Evolutionary conservation across 2,329 filamentous ascomycete species (phyloP), one percentile per base, ranked within the genome.

Genomic region (Ophiostoma sp.): DNA sequence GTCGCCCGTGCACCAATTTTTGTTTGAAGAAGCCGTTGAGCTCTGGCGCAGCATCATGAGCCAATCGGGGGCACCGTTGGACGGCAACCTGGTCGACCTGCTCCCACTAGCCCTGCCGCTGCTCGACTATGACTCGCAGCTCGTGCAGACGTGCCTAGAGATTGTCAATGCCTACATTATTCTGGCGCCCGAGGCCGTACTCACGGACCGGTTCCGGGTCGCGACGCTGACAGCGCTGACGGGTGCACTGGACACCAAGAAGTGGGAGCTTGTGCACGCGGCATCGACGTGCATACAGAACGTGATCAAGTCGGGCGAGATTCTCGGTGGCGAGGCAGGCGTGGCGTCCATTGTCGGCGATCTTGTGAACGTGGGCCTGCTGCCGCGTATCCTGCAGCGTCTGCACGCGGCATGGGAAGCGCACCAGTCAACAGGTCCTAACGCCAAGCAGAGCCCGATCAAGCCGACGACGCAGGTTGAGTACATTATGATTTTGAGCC

Each of bases 1-100:
- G 12, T 96, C 93, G 1, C 89, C 92, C 52, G 86, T 92, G 57
- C 90, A 93, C 77, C 83, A 95, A 1, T 96, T 97, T 78, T 88
- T 99, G 12, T 89, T 97, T 15, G 96, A 98, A 75, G 96, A 99
- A 80, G 93, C 94, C 0, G 85, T 98, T 17, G 95, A 98, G 72
- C 87, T 99, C 2, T 98, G 95, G 95, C 87, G 88, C 45, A 89
- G 92, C 1, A 89, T 98, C 12, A 82, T 95, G 50, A 85, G 85
- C 75, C 89, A 93, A 78, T 91, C 90, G 73, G 85, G 87, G 8
- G 83, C 88, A 15, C 90, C 92, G 0, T 83, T 90, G 2, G 86
- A 89, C 0, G 82, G 86, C 0, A 89, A 90, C 17, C 82, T 95
- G n/a, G 80, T 92, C 3, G 83, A 85, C 3, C 85, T 95, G 48